phyloP scores from a whole-genome alignment of 768 basidiomycete genomes.

The Termitomyces sp. region DNA sequence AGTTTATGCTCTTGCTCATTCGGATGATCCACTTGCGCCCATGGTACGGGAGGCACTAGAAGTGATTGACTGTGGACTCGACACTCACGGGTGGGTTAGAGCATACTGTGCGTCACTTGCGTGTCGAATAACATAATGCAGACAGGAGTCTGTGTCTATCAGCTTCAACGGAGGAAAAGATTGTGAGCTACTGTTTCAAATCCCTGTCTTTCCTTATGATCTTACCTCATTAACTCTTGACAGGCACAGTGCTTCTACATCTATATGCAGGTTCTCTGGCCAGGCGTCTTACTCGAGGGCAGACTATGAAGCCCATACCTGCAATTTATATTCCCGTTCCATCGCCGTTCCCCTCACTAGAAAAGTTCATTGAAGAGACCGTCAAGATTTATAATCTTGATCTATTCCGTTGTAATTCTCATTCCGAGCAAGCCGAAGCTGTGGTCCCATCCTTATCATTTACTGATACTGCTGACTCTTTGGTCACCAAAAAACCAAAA shows the following conservation, averaged over 20 bases:
- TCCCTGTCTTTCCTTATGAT: neutral
- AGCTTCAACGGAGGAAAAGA: constrained; percentile 99
- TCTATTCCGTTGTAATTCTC: constrained; percentile 52
- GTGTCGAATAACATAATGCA: constrained; percentile 23
- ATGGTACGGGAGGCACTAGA: constrained; percentile 73
- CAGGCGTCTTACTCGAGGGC: constrained; percentile 26
- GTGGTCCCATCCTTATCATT: constrained; percentile 31
- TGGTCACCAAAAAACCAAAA: constrained; percentile 16
- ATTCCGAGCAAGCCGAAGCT: constrained; percentile 41
- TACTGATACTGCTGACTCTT: constrained; percentile 15
- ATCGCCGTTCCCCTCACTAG: constrained; percentile 81
- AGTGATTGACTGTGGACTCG: constrained; percentile 75
- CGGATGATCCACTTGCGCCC: constrained; percentile 46
- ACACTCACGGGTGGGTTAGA: constrained; percentile 71
- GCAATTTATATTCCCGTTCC: constrained; percentile 87
- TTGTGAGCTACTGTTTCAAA: constrained; percentile 50
- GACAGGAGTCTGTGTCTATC: constrained; percentile 68
- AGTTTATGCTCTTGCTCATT: constrained; percentile 58
- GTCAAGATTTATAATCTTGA: constrained; percentile 66
- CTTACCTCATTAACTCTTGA: neutral
- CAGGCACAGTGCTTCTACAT: constrained; percentile 94
- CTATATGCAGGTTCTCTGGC: constrained; percentile 74
- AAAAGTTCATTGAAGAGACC: constrained; percentile 71
- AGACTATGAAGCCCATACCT: constrained; percentile 42
- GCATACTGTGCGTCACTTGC: constrained; percentile 2